phyloP scores from a whole-genome alignment of 768 basidiomycete genomes.

The Trametes cinnabarina region DNA sequence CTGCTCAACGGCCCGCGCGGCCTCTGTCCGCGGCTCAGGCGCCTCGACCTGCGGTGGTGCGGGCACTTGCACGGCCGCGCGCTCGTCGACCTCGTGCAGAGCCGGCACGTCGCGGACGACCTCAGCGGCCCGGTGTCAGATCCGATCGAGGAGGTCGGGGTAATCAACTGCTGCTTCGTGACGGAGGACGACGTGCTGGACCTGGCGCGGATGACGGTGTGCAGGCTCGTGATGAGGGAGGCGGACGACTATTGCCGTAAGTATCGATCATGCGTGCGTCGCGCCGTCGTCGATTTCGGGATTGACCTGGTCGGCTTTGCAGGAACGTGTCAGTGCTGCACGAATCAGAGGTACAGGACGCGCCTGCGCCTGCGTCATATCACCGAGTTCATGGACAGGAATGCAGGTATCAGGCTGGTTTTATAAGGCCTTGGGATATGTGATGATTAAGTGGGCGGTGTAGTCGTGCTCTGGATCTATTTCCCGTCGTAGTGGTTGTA shows the following conservation, averaged over 20 bases:
- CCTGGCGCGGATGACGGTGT: slow-evolving; percentile 46
- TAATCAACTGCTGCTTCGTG: slow-evolving; percentile 58
- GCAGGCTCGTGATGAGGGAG: slow-evolving; percentile 43
- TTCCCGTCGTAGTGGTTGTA: too few species aligned
- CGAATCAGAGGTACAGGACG: slow-evolving; percentile 54
- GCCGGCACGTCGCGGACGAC: slow-evolving; percentile 29
- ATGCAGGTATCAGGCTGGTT: slow-evolving; percentile 22
- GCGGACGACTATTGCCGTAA: slow-evolving; percentile 54
- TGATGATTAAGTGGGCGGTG: too few species aligned
- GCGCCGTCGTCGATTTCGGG: too few species aligned
- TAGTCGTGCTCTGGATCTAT: too few species aligned
- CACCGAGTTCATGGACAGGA: slow-evolving; percentile 19
- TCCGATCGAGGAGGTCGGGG: slow-evolving; percentile 45
- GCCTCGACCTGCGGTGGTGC: slow-evolving; percentile 61
- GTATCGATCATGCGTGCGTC: slow-evolving; percentile 27
- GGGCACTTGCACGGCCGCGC: slow-evolving; percentile 49
- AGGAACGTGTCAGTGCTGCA: slow-evolving; percentile 52
- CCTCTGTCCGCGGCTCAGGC: slow-evolving; percentile 47
- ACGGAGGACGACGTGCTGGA: slow-evolving; percentile 52
- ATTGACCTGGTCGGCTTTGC: background rate
- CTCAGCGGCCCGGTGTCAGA: slow-evolving; percentile 8
- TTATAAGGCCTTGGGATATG: too few species aligned
- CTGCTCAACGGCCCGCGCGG: slow-evolving; percentile 35
- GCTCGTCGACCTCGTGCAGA: slow-evolving; percentile 48
- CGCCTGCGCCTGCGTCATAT: slow-evolving; percentile 42